A percentile compares a stretch with the other conserved stretches of the same genome.
These are phyloP conservation scores for Podila horticola DNA, from an alignment of 192 early-diverging fungal genomes.

Conservation along the genomic window DNA sequence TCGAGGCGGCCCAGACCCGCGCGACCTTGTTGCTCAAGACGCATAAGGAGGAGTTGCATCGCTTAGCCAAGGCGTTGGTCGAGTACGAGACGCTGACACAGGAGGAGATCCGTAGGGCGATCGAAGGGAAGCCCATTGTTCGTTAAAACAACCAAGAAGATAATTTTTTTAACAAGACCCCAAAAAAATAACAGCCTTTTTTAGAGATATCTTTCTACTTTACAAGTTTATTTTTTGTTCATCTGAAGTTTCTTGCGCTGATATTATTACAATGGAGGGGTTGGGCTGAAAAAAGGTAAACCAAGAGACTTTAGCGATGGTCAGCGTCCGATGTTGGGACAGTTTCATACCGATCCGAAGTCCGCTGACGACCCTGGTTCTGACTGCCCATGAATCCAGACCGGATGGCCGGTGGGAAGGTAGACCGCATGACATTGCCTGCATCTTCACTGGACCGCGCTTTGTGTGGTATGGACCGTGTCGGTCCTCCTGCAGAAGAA, in stretches of 20 bases:
- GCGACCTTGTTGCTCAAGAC: slow-evolving; percentile 77
- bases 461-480: slow-evolving; percentile 35
- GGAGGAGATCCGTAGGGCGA: slow-evolving; percentile 85
- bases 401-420: slow-evolving; percentile 18
- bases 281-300: not conserved
- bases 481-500: not conserved
- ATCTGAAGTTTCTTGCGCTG: not conserved
- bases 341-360: slow-evolving; percentile 53
- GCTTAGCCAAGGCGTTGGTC: slow-evolving; percentile 91
- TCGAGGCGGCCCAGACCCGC: slow-evolving; percentile 79
- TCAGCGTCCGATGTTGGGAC: slow-evolving; percentile 44
- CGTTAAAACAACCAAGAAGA: slow-evolving; percentile 21
- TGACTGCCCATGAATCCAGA: slow-evolving; percentile 27
- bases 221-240: too few relatives aligned
- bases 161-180: not conserved
- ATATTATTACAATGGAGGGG: not conserved
- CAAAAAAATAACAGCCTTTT: too few relatives aligned
- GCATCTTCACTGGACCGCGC: slow-evolving; percentile 30
- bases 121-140: slow-evolving; percentile 74
- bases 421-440: slow-evolving; percentile 8
- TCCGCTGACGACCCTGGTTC: slow-evolving; percentile 38
- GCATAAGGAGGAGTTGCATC: slow-evolving; percentile 89
- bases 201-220: too few relatives aligned
- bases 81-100: slow-evolving; percentile 93
- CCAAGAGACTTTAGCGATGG: not conserved